A percentile compares a stretch with the other conserved stretches of the same genome.
Conservation (phyloP, 257 asterid species). For the Thymus mandschuricus region DNA sequence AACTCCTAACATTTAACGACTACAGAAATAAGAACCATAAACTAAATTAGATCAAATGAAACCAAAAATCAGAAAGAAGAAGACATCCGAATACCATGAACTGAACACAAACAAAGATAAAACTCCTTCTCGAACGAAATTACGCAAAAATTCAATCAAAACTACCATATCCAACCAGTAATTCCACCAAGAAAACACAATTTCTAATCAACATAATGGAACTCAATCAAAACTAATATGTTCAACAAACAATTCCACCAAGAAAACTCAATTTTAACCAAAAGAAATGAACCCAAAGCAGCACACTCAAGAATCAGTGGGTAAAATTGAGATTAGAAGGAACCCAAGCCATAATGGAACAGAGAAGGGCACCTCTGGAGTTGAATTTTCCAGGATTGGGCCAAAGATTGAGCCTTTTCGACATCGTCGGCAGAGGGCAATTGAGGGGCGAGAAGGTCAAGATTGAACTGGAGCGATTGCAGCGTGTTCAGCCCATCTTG, state of each 20-base stretch:
- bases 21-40: neutral
- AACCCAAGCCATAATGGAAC: slow-evolving; percentile 1
- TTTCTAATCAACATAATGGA: no score
- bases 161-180: no score
- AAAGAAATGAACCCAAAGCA: neutral
- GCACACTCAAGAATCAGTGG: slow-evolving; percentile 4
- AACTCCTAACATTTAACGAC: neutral
- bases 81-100: no score
- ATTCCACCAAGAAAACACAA: no score
- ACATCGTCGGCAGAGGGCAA: slow-evolving; percentile 67
- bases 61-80: neutral
- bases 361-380: slow-evolving; percentile 59
- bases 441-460: slow-evolving; percentile 92
- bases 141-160: neutral
- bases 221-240: slow-evolving; percentile 3
- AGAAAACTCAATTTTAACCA: neutral
- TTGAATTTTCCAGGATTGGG: slow-evolving; percentile 65
- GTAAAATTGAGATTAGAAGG: neutral
- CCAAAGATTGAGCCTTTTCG: slow-evolving; percentile 67
- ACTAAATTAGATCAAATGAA: neutral
- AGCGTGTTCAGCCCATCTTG: slow-evolving; percentile 78
- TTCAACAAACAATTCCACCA: slow-evolving; percentile 9
- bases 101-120: neutral
- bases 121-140: neutral
- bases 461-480: slow-evolving; percentile 77